Evolutionary conservation across 345 rosid genomes (phyloP).

Genomic region (Eucalyptus marginata): DNA sequence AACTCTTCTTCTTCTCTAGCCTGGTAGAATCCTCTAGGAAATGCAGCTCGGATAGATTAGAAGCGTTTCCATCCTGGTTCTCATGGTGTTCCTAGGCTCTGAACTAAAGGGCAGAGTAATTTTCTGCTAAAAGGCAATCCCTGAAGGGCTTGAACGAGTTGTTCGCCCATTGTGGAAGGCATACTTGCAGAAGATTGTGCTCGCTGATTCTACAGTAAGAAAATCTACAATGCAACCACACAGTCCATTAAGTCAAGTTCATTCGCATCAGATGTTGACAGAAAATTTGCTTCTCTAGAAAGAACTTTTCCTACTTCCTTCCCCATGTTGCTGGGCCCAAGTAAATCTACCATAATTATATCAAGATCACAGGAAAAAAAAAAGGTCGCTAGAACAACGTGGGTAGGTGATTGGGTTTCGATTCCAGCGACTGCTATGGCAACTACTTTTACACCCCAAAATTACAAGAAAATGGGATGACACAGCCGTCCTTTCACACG

Average conservation of each 20-base stretch:
- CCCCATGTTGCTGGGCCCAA: neutral
- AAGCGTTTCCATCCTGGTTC: no score
- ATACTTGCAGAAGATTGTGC: no score
- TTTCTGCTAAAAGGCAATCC: no score
- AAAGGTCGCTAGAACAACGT: neutral
- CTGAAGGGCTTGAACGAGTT: no score
- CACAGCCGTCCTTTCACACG: no score
- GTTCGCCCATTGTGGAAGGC: no score
- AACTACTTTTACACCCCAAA: neutral
- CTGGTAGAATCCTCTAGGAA: no score
- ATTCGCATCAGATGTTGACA: neutral
- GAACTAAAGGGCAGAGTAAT: no score
- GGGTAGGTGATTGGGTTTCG: neutral
- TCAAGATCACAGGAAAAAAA: neutral
- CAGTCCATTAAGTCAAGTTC: neutral
- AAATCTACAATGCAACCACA: neutral
- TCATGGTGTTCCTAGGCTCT: no score
- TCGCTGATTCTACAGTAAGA: neutral
- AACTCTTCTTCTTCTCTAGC: no score
- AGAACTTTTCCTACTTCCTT: neutral
- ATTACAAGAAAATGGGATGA: no score
- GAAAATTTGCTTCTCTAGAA: neutral
- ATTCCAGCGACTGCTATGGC: conserved; percentile 16
- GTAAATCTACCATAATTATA: neutral
- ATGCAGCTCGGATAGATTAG: no score